Evolutionary conservation across 2,329 filamentous ascomycete genomes (phyloP), one percentile per base, ranked within the genome.

Genomic region (Pseudocercospora cruenta): DNA sequence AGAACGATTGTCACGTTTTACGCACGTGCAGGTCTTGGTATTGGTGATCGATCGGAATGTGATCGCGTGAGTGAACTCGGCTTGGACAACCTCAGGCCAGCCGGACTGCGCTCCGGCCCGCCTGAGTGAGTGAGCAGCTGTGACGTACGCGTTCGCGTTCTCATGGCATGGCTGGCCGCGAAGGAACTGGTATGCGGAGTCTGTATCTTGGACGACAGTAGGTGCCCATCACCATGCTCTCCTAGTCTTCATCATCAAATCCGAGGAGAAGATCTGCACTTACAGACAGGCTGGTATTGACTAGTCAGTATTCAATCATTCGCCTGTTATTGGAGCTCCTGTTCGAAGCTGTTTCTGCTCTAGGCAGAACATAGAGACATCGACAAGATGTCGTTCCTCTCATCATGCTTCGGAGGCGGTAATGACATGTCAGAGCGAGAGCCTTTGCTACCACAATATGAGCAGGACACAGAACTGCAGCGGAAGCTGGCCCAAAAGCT

Each of bases 401-500:
- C 55, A 19, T 90, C 88, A 43, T 92, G 89, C 79, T 90, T 91
- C 72, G 87, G 88, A 54, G 47, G 31, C 24, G 84, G 82, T 62
- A 58, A 58, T 7, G 63, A 65, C 33, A 65, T 60, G 21, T 85
- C 84, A 65, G 91, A 94, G 75, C 90, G 88, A 60, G 84, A 93
- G 74, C 93, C 93, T 68, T 85, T 97, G 64, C 88, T 97, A 58
- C 91, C 93, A 65, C 90, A 89, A 73, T 95, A 95, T 83, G 84
- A 88, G 73, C 90, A 96, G 78, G 92, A 95, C 74, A 96, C 94
- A 0, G 81, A 84, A 33, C 82, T 94, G 62, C 92, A 97, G 84
- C 85, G 88, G 57, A 84, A 88, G 73, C 85, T 96, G 65, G 92
- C 94, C 75, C 89, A 94, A 78, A 97, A 97, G 83, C 86, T 98